phyloP scores from a whole-genome alignment of 2,329 filamentous ascomycete species.

The Neofusicoccum parvum region DNA sequence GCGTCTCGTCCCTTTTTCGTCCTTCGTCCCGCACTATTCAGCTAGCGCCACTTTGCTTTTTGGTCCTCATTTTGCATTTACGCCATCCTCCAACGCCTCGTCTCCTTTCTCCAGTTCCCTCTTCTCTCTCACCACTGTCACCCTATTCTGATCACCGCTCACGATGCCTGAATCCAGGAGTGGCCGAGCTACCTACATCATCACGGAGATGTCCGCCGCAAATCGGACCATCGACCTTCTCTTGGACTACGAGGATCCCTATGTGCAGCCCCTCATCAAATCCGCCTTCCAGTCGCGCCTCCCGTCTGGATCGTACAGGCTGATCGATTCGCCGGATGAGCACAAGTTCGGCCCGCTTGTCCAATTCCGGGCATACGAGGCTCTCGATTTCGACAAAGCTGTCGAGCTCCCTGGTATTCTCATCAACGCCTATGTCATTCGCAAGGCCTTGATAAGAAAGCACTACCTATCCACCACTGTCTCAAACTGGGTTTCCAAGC shows the following conservation, averaged over 20 bases:
- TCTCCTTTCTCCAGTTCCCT: not conserved
- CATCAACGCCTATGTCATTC: constrained; percentile 89
- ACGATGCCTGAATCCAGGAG: not conserved
- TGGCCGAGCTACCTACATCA: constrained; percentile 1
- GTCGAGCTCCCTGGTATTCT: constrained; percentile 64
- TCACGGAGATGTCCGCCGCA: constrained; percentile 12
- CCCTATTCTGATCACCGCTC: not conserved
- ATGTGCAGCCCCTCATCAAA: constrained; percentile 84
- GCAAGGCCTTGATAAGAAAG: constrained; percentile 94
- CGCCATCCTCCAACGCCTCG: not conserved
- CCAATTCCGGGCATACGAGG: constrained; percentile 85
- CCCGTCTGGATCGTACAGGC: constrained; percentile 55
- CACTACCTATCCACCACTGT: constrained; percentile 88
- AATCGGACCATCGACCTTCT: constrained; percentile 62
- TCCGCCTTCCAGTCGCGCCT: constrained; percentile 68
- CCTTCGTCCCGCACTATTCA: not conserved
- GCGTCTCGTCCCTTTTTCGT: not conserved
- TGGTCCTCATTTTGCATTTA: not conserved
- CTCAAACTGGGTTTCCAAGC: constrained; percentile 81
- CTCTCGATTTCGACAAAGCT: constrained; percentile 79
- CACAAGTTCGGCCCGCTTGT: constrained; percentile 59
- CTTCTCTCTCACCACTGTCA: not conserved
- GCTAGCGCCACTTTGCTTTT: not conserved
- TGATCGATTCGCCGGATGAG: constrained; percentile 56
- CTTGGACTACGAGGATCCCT: constrained; percentile 82